Conservation (phyloP, 805 yeast genomes). For the Lipomyces starkeyi region DNA sequence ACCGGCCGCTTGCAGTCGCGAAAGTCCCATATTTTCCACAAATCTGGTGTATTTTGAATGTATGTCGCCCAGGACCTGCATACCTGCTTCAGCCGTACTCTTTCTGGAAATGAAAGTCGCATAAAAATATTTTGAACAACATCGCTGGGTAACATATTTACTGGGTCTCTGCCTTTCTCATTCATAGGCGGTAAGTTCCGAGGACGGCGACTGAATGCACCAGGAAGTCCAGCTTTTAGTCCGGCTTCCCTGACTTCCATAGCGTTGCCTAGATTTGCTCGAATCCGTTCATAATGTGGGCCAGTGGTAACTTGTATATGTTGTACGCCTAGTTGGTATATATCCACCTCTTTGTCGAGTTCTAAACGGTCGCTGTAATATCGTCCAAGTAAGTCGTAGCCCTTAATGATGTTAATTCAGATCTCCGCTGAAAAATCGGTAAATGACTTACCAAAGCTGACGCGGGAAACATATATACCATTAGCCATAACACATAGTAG, state of each 20-base stretch:
- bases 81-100: conserved; percentile 7
- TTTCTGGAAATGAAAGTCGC: conserved; percentile 12
- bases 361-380: neutral
- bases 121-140: conserved; percentile 2
- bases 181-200: neutral
- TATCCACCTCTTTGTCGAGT: neutral
- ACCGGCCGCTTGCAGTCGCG: conserved; percentile 19
- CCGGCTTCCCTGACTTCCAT: neutral
- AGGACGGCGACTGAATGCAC: neutral
- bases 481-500: conserved; percentile 10
- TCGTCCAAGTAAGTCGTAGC: conserved; percentile 3
- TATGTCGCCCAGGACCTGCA: conserved; percentile 12
- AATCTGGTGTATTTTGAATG: neutral
- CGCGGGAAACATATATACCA: conserved; percentile 15
- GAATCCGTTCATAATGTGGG: neutral
- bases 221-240: neutral
- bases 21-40: conserved; percentile 21
- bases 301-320: neutral
- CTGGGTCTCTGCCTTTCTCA: neutral
- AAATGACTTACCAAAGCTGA: neutral
- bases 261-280: neutral
- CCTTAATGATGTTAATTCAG: neutral
- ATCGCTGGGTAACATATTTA: conserved; percentile 8
- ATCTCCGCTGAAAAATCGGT: neutral
- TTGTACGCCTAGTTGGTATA: neutral